Conservation (phyloP, 2,329 filamentous ascomycete species). For the Dothideomycetes sp. region DNA sequence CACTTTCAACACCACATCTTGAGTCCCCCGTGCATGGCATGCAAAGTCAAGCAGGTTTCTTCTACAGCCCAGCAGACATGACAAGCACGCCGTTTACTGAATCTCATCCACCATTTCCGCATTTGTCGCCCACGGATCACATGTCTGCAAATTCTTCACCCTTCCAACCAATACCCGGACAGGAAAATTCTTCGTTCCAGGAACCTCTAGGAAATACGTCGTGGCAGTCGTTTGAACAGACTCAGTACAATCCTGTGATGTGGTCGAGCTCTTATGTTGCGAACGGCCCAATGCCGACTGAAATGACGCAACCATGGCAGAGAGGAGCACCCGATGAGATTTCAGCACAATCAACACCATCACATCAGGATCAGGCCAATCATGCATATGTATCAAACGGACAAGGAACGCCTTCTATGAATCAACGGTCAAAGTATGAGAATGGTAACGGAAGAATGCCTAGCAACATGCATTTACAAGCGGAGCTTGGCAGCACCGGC, state of each 20-base stretch:
- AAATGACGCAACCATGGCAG: slow-evolving; percentile 4
- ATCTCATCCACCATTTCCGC: neutral
- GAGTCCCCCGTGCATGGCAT: slow-evolving; percentile 6
- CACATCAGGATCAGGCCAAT: neutral
- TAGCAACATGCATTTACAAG: neutral
- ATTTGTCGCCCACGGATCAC: neutral
- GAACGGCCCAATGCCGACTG: too few relatives aligned
- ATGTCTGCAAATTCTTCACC: slow-evolving; percentile 2
- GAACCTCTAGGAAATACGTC: slow-evolving; percentile 2
- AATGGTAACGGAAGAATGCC: neutral
- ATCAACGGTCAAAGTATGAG: neutral
- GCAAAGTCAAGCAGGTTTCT: neutral
- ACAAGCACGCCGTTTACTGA: slow-evolving; percentile 1
- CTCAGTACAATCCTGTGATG: slow-evolving; percentile 5
- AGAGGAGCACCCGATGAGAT: neutral
- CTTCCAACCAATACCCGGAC: slow-evolving; percentile 4
- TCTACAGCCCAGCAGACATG: neutral
- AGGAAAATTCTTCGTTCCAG: neutral
- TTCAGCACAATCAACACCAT: neutral
- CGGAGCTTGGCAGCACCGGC: slow-evolving; percentile 19
- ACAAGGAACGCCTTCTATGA: neutral
- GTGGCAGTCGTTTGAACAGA: slow-evolving; percentile 5
- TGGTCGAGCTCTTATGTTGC: slow-evolving; percentile 10
- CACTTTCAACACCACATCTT: neutral
- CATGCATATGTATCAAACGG: neutral